phyloP scores from a whole-genome alignment of 1,284 basidiomycete species.

The Cutaneotrichosporon mucoides region DNA sequence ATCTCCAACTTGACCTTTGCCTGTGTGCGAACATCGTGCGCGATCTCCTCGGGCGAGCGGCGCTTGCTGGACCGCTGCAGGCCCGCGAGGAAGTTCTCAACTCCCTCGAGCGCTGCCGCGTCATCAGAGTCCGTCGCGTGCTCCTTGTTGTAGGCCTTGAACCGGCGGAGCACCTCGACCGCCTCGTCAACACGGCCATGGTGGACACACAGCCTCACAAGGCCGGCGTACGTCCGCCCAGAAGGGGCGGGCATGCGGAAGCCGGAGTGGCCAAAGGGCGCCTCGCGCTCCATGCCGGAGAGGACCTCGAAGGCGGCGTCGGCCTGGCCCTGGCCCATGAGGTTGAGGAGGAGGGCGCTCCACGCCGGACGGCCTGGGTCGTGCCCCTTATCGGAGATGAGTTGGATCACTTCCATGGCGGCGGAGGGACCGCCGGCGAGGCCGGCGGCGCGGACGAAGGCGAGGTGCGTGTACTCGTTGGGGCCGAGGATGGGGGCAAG shows the following conservation, averaged over 20 bases:
- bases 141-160: not conserved
- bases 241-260: slow-evolving; percentile 7
- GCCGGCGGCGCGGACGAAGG: slow-evolving; percentile 25
- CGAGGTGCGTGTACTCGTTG: slow-evolving; percentile 22
- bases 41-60: not conserved
- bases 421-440: slow-evolving; percentile 17
- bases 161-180: not conserved
- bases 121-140: not conserved
- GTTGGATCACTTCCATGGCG: slow-evolving; percentile 16
- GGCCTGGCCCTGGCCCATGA: slow-evolving; percentile 20
- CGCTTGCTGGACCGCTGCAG: not conserved
- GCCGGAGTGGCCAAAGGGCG: not conserved
- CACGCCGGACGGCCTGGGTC: slow-evolving; percentile 21
- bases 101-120: not conserved
- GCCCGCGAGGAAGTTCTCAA: not conserved
- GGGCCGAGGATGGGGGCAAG: slow-evolving; percentile 26
- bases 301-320: slow-evolving; percentile 24
- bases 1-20: not conserved
- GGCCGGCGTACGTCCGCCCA: slow-evolving; percentile 12
- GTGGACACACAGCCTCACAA: slow-evolving; percentile 5
- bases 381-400: slow-evolving; percentile 14
- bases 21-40: not conserved
- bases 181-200: not conserved
- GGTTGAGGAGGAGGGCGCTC: slow-evolving; percentile 23
- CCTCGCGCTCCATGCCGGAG: slow-evolving; percentile 19